Evolutionary conservation across 192 early-diverging fungal species (phyloP).

Genomic region (Podila epigama): DNA sequence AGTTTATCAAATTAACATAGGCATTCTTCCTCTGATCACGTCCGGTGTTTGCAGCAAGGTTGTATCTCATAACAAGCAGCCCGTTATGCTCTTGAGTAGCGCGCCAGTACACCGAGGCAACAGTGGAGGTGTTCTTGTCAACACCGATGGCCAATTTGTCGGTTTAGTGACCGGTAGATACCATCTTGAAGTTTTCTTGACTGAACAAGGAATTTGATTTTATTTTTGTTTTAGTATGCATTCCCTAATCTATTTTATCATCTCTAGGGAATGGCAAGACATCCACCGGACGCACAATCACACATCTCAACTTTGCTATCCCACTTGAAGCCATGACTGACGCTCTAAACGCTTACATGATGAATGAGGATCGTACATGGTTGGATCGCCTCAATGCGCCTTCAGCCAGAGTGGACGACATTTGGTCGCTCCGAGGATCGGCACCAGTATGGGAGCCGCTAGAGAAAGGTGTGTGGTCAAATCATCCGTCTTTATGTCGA

Average conservation of each 20-base stretch:
- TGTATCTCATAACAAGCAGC: constrained; percentile 14
- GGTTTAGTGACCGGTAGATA: constrained; percentile 35
- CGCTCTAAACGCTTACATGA: constrained; percentile 29
- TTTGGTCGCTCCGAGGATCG: constrained; percentile 37
- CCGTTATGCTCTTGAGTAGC: constrained; percentile 44
- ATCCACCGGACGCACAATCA: constrained; percentile 44
- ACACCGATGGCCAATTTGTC: constrained; percentile 27
- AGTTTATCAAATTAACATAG: background rate
- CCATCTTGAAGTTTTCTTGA: background rate
- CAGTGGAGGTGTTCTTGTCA: constrained; percentile 50
- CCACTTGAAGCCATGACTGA: constrained; percentile 32
- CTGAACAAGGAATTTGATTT: no score
- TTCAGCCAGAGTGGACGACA: constrained; percentile 23
- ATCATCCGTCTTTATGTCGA: background rate
- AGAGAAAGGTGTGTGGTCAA: constrained; percentile 23
- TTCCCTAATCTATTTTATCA: background rate
- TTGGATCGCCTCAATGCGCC: constrained; percentile 31
- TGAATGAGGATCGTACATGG: constrained; percentile 41
- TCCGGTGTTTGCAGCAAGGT: constrained; percentile 47
- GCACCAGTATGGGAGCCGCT: constrained; percentile 41
- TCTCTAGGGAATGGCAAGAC: constrained; percentile 44
- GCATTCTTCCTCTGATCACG: constrained; percentile 33
- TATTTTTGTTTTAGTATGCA: background rate
- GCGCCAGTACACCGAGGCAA: constrained; percentile 50
- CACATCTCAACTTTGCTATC: constrained; percentile 52